Evolutionary conservation across 441 rosid genomes (phyloP), one percentile per base, ranked within the genome.

Genomic region (Brassica hybrid): DNA sequence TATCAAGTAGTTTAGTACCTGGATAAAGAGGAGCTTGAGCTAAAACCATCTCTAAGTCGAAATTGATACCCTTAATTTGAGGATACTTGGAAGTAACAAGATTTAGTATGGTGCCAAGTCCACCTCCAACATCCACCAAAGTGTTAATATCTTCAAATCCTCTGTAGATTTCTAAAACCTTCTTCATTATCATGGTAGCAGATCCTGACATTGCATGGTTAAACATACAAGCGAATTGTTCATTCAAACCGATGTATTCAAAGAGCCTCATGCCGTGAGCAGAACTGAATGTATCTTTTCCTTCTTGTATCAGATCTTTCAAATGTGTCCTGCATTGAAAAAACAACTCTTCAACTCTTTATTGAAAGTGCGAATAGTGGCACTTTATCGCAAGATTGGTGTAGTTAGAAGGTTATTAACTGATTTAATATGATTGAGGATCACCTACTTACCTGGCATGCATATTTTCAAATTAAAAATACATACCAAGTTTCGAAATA

Each of bases 151-250:
- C 27, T 18, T 57, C n/a, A 7, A 57, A 57, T 19, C 61, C 61
- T 57, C 13, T 18, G 27, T 57, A 57, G 1, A 18, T 12, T 57
- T 57, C 61, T 18, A 18, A 19, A 57, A 57, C 0, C 27, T 19
- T 57, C 61, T 57, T 57, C 61, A 57, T 57, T 25, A 19, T 19
- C 61, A 57, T 18, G n/a, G 61, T 57, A 13, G 74, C 30, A 14
- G 54, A 18, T 8, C 75, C 72, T 48, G 57, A 52, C 66, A 73
- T 84, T 13, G 71, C 61, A 76, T 76, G 73, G 48, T 81, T 83
- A 79, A 81, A 83, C 30, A 62, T 43, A 6, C 41, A 48, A 30
- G 71, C 81, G 16, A 79, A 68, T 45, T 69, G 63, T 13, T 63
- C 23, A 32, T 81, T 74, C 16, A 5, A 61, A 10, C 68, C 17